Evolutionary conservation across 2,329 filamentous ascomycete genomes (phyloP).

Genomic region (Aspergillus sp.): DNA sequence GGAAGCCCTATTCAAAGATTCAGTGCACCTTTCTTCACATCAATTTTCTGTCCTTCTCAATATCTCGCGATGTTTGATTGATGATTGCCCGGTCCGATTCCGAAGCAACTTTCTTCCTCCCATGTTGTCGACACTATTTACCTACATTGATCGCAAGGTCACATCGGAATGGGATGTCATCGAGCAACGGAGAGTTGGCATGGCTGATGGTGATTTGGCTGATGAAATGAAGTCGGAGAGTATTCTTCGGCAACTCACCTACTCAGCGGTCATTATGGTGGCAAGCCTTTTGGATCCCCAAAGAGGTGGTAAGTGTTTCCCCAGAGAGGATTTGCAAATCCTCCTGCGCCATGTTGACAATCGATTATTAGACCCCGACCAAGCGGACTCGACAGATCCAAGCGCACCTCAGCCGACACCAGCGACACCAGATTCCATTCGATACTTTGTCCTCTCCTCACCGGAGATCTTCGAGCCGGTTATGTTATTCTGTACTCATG

Average conservation of each 20-base stretch:
- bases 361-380: conserved; percentile 26
- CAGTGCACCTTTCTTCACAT: conserved; percentile 75
- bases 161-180: conserved; percentile 78
- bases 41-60: conserved; percentile 92
- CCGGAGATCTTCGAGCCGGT: conserved; percentile 76
- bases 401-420: conserved; percentile 27
- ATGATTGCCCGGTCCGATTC: conserved; percentile 76
- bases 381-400: conserved; percentile 23
- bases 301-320: conserved; percentile 47
- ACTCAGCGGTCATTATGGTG: conserved; percentile 85
- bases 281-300: conserved; percentile 76
- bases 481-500: conserved; percentile 84
- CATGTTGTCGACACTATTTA: conserved; percentile 71
- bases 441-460: conserved; percentile 73
- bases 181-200: conserved; percentile 48
- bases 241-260: conserved; percentile 84
- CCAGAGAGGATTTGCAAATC: conserved; percentile 4
- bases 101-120: conserved; percentile 75
- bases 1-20: conserved; percentile 73
- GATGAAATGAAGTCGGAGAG: conserved; percentile 99
- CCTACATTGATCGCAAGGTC: conserved; percentile 80
- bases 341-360: conserved; percentile 4
- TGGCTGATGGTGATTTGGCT: conserved; percentile 68
- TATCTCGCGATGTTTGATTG: conserved; percentile 77
- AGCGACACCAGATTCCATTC: conserved; percentile 52